Percentiles rank a stretch among this genome's conserved stretches.
phyloP scores from a whole-genome alignment of 352 stramenopile genomes.

The Phytophthora cactorum region DNA sequence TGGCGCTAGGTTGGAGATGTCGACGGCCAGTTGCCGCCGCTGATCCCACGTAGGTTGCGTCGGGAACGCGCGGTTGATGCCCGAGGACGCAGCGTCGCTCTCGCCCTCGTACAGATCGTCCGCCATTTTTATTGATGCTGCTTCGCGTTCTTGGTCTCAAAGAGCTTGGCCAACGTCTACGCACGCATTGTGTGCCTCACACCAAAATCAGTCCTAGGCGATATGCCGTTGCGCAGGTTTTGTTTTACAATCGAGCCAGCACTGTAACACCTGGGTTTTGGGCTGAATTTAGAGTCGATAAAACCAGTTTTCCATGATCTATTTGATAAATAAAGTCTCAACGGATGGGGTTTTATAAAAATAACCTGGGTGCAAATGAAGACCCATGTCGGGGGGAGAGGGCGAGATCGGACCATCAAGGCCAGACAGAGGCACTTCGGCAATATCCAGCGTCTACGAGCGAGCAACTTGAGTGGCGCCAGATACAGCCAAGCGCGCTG shows the following conservation, averaged over 20 bases:
- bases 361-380: background rate
- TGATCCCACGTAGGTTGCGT: slow-evolving; percentile 72
- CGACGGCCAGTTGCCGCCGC: slow-evolving; percentile 57
- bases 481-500: slow-evolving; percentile 21
- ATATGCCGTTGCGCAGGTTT: background rate
- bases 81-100: slow-evolving; percentile 24
- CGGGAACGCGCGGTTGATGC: slow-evolving; percentile 23
- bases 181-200: slow-evolving; percentile 3
- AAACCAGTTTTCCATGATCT: background rate
- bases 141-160: background rate
- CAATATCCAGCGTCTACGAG: slow-evolving; percentile 31
- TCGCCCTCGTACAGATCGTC: slow-evolving; percentile 39
- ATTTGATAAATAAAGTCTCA: background rate
- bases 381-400: slow-evolving; percentile 22
- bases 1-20: slow-evolving; percentile 75
- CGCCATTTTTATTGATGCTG: slow-evolving; percentile 18
- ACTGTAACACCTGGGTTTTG: background rate
- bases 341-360: background rate
- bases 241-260: slow-evolving; percentile 24
- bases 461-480: slow-evolving; percentile 11
- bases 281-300: background rate
- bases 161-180: slow-evolving; percentile 1
- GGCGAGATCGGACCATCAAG: slow-evolving; percentile 25
- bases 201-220: slow-evolving; percentile 9
- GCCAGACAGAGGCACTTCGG: slow-evolving; percentile 8